Percentiles rank a stretch among this genome's conserved stretches.
Evolutionary conservation across 2,329 filamentous ascomycete genomes (phyloP).

Genomic region (Huntiella abstrusa): DNA sequence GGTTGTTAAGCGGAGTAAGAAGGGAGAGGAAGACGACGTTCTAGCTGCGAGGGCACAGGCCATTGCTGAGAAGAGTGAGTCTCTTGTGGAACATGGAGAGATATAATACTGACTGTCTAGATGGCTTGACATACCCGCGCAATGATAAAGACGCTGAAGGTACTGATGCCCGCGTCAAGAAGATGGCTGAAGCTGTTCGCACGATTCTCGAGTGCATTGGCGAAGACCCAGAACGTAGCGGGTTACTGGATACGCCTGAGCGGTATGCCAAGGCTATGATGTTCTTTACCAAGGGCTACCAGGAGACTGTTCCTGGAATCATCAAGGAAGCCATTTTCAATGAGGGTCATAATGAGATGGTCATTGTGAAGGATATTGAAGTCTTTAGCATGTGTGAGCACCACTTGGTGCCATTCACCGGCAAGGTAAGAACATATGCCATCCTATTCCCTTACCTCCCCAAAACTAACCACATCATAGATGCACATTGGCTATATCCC

Average conservation of each 20-base stretch:
- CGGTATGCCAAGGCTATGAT: conserved; percentile 91
- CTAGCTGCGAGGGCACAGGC: neutral
- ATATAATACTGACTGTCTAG: conserved; percentile 1
- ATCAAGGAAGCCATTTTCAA: conserved; percentile 91
- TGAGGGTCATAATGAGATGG: conserved; percentile 90
- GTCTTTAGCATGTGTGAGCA: conserved; percentile 92
- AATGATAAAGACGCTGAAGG: conserved; percentile 9
- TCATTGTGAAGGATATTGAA: conserved; percentile 96
- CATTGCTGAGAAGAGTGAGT: neutral
- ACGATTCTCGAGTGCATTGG: conserved; percentile 51
- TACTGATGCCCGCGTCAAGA: conserved; percentile 27
- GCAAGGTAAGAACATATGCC: conserved; percentile 44
- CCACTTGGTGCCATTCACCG: conserved; percentile 87
- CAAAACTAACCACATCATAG: conserved; percentile 23
- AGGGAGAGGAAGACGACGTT: neutral
- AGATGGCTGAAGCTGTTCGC: conserved; percentile 41
- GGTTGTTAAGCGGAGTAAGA: conserved; percentile 8
- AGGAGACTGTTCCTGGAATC: conserved; percentile 79
- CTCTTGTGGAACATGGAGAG: neutral
- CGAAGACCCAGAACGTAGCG: conserved; percentile 47
- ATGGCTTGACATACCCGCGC: conserved; percentile 1
- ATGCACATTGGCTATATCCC: conserved; percentile 99
- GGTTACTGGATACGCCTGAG: conserved; percentile 50
- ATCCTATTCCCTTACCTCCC: too few relatives aligned
- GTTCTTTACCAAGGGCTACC: conserved; percentile 91